A percentile compares a stretch with the other conserved stretches of the same genome.
phyloP scores from a whole-genome alignment of 2,329 filamentous ascomycete species.

The Cladophialophora yegresii region DNA sequence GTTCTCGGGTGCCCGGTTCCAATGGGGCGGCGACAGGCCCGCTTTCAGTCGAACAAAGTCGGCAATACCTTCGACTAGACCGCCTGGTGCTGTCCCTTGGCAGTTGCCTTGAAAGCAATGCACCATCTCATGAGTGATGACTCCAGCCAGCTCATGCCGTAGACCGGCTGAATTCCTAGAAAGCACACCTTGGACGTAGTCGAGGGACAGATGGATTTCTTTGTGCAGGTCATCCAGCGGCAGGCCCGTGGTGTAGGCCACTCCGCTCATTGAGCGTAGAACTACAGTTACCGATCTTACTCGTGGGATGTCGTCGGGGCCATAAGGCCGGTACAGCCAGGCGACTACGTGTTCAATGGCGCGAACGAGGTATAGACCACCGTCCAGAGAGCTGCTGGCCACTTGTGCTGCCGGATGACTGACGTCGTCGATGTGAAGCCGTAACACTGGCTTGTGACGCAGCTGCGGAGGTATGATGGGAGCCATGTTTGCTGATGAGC shows the following conservation, averaged over 20 bases:
- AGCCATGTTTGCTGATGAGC: slow-evolving; percentile 12
- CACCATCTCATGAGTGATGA: slow-evolving; percentile 88
- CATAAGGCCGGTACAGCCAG: slow-evolving; percentile 64
- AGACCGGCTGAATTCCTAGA: slow-evolving; percentile 27
- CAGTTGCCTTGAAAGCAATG: slow-evolving; percentile 89
- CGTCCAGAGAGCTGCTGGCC: slow-evolving; percentile 69
- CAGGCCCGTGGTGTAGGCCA: slow-evolving; percentile 83
- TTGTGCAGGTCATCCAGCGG: slow-evolving; percentile 85
- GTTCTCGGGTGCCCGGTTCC: slow-evolving; percentile 61
- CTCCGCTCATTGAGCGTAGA: slow-evolving; percentile 74
- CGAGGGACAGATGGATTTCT: slow-evolving; percentile 83
- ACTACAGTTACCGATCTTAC: slow-evolving; percentile 85
- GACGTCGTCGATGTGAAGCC: slow-evolving; percentile 47
- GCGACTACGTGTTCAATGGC: slow-evolving; percentile 69
- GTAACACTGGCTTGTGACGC: slow-evolving; percentile 30
- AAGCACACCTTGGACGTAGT: slow-evolving; percentile 60
- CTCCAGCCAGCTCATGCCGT: slow-evolving; percentile 69
- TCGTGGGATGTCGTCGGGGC: slow-evolving; percentile 40
- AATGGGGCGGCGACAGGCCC: slow-evolving; percentile 76
- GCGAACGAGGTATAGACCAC: slow-evolving; percentile 61
- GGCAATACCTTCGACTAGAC: slow-evolving; percentile 85
- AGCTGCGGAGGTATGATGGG: slow-evolving; percentile 19
- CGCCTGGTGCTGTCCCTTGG: slow-evolving; percentile 62
- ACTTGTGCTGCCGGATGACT: slow-evolving; percentile 60
- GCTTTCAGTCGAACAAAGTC: slow-evolving; percentile 85